Evolutionary conservation across 352 stramenopile genomes (phyloP).

Genomic region (Phytophthora multivora): DNA sequence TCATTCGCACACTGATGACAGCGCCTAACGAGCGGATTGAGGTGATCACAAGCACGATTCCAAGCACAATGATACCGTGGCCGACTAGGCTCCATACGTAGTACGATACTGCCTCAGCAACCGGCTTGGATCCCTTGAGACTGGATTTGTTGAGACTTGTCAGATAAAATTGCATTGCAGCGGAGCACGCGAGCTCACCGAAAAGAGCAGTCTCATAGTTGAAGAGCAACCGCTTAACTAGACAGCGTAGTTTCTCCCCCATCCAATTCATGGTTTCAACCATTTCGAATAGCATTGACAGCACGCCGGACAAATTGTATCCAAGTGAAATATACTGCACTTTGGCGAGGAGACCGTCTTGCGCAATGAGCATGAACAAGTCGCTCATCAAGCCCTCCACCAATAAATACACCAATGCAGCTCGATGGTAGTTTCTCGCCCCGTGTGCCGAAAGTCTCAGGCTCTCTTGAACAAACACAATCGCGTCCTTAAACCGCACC

Average conservation of each 20-base stretch:
- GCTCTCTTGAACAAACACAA: slow-evolving; percentile 33
- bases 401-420: slow-evolving; percentile 25
- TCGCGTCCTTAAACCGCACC: slow-evolving; percentile 24
- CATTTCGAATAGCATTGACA: slow-evolving; percentile 38
- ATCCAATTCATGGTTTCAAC: slow-evolving; percentile 33
- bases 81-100: slow-evolving; percentile 34
- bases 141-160: slow-evolving; percentile 33
- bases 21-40: slow-evolving; percentile 27
- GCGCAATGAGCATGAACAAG: slow-evolving; percentile 36
- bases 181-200: slow-evolving; percentile 22
- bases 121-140: slow-evolving; percentile 9
- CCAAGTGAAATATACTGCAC: slow-evolving; percentile 40
- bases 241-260: slow-evolving; percentile 14
- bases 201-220: slow-evolving; percentile 38
- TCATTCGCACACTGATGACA: slow-evolving; percentile 13
- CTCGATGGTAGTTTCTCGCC: slow-evolving; percentile 31
- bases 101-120: slow-evolving; percentile 31
- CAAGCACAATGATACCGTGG: slow-evolving; percentile 29
- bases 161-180: slow-evolving; percentile 33
- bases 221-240: slow-evolving; percentile 34
- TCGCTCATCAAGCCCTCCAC: slow-evolving; percentile 39
- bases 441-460: slow-evolving; percentile 31
- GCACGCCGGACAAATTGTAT: slow-evolving; percentile 33
- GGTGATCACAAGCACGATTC: slow-evolving; percentile 28
- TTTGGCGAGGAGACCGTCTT: slow-evolving; percentile 36